Evolutionary conservation across 176 grass and related monocot species (phyloP).

Genomic region (Musa schizocarpa): DNA sequence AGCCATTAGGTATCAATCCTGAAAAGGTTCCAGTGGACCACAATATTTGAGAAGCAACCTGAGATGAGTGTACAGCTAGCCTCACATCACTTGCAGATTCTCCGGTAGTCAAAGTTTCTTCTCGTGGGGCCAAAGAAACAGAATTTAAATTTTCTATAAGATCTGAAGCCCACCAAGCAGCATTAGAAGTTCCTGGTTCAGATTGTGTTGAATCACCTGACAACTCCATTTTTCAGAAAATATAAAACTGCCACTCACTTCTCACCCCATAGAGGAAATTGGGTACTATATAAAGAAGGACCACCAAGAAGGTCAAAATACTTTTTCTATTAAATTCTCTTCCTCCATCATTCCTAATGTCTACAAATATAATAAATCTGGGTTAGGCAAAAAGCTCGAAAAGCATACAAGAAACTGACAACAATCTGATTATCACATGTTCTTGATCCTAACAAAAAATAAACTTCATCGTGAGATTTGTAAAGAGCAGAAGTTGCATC

Average conservation of each 20-base stretch:
- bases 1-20: constrained; percentile 75
- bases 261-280: not conserved
- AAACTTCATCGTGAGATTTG: no score
- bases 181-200: constrained; percentile 38
- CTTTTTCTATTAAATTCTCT: not conserved
- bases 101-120: constrained; percentile 18
- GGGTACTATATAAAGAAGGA: not conserved
- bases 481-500: not conserved
- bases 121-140: constrained; percentile 29
- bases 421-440: not conserved
- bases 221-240: constrained; percentile 25
- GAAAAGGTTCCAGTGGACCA: constrained; percentile 81
- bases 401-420: not conserved
- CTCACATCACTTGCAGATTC: constrained; percentile 27
- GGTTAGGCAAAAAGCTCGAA: not conserved
- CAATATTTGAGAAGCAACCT: constrained; percentile 52
- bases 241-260: not conserved
- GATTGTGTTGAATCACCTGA: constrained; percentile 41
- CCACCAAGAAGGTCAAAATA: not conserved
- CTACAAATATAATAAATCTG: not conserved
- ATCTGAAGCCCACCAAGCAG: constrained; percentile 40
- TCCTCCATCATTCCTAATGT: not conserved
- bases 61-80: constrained; percentile 35
- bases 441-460: not conserved
- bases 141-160: constrained; percentile 47